Conservation (phyloP, 2,329 filamentous ascomycete genomes). For the Coleophoma crateriformis region DNA sequence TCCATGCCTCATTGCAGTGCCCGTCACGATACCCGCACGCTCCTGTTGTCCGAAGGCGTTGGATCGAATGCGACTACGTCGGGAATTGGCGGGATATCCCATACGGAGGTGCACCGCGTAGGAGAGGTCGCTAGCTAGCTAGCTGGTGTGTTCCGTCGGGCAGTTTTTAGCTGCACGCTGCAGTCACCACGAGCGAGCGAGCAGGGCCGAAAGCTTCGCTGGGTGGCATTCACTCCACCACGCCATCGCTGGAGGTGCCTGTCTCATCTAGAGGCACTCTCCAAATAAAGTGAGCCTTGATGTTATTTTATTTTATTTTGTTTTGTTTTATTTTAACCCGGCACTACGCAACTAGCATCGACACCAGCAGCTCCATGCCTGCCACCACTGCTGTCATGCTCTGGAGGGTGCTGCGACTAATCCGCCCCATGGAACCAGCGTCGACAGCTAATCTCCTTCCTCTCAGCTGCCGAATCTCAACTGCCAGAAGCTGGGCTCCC, state of each 20-base stretch:
- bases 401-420: not conserved
- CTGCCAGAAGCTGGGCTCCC: not conserved
- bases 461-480: not conserved
- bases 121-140: too few species aligned
- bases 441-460: not conserved
- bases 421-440: not conserved
- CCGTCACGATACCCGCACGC: too few species aligned
- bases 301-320: too few species aligned
- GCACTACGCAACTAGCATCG: not conserved
- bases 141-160: not conserved
- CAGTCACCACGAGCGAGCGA: not conserved
- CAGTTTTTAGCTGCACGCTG: constrained; percentile 1
- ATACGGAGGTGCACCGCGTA: too few species aligned
- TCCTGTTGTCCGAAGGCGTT: too few species aligned
- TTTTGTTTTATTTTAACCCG: too few species aligned
- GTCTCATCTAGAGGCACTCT: too few species aligned
- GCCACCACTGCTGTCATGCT: not conserved
- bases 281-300: too few species aligned
- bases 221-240: not conserved
- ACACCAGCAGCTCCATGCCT: not conserved
- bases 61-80: not conserved
- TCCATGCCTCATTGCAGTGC: too few species aligned
- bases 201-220: constrained; percentile 1
- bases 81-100: not conserved
- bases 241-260: not conserved